Conservation (phyloP, 495 filamentous ascomycete genomes). For the Aspergillus funiculosus region DNA sequence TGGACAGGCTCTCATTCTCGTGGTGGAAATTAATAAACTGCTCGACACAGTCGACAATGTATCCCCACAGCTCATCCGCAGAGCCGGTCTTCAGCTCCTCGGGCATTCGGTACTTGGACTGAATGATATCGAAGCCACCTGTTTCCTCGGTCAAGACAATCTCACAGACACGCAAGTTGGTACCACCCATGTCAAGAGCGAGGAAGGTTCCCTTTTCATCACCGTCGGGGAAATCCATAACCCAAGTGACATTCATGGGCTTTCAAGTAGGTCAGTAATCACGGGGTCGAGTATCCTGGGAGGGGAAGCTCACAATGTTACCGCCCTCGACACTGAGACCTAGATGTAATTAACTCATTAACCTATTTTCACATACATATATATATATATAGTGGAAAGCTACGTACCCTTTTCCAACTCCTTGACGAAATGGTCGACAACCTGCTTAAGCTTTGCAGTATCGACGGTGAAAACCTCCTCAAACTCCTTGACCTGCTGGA, state of each 20-base stretch:
- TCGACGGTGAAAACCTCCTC: slow-evolving; percentile 84
- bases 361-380: background rate
- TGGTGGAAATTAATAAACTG: slow-evolving; percentile 96
- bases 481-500: slow-evolving; percentile 75
- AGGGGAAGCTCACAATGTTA: slow-evolving; percentile 66
- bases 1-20: slow-evolving; percentile 53
- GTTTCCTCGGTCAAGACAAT: slow-evolving; percentile 84
- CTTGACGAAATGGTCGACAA: slow-evolving; percentile 79
- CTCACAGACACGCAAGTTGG: slow-evolving; percentile 96
- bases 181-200: slow-evolving; percentile 97
- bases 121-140: slow-evolving; percentile 97
- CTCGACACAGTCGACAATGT: slow-evolving; percentile 93
- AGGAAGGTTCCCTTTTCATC: slow-evolving; percentile 86
- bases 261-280: slow-evolving; percentile 28
- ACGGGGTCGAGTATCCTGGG: background rate
- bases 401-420: slow-evolving; percentile 80
- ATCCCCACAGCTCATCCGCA: slow-evolving; percentile 92
- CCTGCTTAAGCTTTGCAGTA: slow-evolving; percentile 72
- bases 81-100: slow-evolving; percentile 90
- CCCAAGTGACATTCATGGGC: slow-evolving; percentile 99
- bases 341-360: slow-evolving; percentile 20
- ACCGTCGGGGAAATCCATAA: slow-evolving; percentile 87
- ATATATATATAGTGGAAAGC: background rate
- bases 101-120: slow-evolving; percentile 97
- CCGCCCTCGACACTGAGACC: slow-evolving; percentile 83